Conservation (phyloP, 2,329 filamentous ascomycete genomes). For the Aspergillus udagawae region DNA sequence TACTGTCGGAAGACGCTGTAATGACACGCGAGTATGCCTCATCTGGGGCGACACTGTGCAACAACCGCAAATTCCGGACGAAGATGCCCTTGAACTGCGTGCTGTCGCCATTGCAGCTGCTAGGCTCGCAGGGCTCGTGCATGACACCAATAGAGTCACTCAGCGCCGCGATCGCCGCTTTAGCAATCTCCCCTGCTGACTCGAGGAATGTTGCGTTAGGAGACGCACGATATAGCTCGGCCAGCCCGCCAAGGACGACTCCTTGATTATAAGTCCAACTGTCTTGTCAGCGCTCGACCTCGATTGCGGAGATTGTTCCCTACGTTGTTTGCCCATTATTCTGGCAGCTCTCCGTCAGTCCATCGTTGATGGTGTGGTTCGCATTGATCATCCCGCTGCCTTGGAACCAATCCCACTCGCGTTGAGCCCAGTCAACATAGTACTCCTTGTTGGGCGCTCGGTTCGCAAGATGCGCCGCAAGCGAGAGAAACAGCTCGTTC, state of each 20-base stretch:
- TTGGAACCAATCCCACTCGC: slow-evolving; percentile 51
- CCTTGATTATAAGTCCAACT: slow-evolving; percentile 60
- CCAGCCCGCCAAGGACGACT: slow-evolving; percentile 55
- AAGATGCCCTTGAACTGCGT: slow-evolving; percentile 72
- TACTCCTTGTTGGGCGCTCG: slow-evolving; percentile 37
- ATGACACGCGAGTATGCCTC: slow-evolving; percentile 54
- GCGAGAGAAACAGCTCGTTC: slow-evolving; percentile 54
- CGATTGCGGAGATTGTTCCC: not conserved
- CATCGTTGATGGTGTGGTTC: slow-evolving; percentile 52
- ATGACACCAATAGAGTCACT: slow-evolving; percentile 48
- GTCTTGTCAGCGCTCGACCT: not conserved
- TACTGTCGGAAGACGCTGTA: slow-evolving; percentile 58
- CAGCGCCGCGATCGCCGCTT: slow-evolving; percentile 48
- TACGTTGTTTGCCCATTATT: slow-evolving; percentile 42
- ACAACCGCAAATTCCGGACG: slow-evolving; percentile 57
- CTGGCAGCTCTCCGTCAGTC: slow-evolving; percentile 48
- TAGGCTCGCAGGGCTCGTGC: slow-evolving; percentile 52
- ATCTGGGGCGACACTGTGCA: slow-evolving; percentile 52
- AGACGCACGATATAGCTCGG: slow-evolving; percentile 48
- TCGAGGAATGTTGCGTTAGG: slow-evolving; percentile 41
- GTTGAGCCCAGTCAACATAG: slow-evolving; percentile 46
- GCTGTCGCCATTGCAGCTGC: slow-evolving; percentile 46
- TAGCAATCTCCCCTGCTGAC: slow-evolving; percentile 48
- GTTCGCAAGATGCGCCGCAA: slow-evolving; percentile 54
- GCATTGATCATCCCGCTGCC: slow-evolving; percentile 46